Base-by-base conservation (phyloP, 768 basidiomycete species). In the Rhizopogon roseolus region DNA sequence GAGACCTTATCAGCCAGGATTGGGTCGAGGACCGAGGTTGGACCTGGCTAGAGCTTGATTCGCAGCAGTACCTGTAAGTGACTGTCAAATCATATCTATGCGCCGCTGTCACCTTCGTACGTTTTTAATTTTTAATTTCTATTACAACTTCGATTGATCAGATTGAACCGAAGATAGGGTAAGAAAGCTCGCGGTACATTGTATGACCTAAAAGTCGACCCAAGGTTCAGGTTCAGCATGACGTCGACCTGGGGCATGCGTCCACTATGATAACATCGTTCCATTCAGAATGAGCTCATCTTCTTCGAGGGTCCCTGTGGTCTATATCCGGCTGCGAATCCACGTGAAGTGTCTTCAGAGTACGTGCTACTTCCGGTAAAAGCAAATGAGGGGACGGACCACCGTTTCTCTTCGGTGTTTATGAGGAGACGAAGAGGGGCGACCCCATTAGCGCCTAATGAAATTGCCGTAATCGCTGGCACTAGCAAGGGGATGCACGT, bases 71-170 rank as follows among this genome's bases (percentile, higher is more conserved):
- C 22, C n/a, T n/a, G n/a, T n/a, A n/a, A 22, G 22, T 22, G 22
- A 22, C 22, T 22, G 22, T 1, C 22, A 22, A 7, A 8, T 32
- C 29, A 2, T 34, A 25, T 48, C 3, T 34, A 3, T 9, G 19
- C 13, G 4, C 45, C 11, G 17, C 45, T 13, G 29, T 46, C 32
- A 34, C 22, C 36, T 28, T 48, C 19, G 46, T 48, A 48, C 46
- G 34, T 48, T 48, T 48, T 48, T 48, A 48, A 48, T 48, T 48
- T 48, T 48, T 48, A 48, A 48, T 48, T 14, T 48, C 32, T 34
- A 22, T 34, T 25, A 3, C 22, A 48, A 48, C 10, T 11, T 48
- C 14, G 34, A 19, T 22, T 19, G 19, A 34, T 34, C 22, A 6
- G 19, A 36, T 11, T 14, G 13, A 22, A 19, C 14, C 3, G 32